Conservation (phyloP, 164 flowering plant genomes). For the Akebia trifoliata region DNA sequence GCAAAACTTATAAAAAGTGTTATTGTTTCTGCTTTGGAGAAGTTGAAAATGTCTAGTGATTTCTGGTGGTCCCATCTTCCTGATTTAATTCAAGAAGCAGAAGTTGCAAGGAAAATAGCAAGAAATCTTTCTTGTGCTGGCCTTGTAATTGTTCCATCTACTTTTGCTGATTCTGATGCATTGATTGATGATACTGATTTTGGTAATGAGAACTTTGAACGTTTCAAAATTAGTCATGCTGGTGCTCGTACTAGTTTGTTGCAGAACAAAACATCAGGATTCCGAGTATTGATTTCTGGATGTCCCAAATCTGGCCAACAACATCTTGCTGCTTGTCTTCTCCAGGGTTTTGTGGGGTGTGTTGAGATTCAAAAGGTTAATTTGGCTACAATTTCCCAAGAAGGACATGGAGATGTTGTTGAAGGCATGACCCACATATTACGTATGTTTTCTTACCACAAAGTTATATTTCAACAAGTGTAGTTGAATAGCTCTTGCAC, state of each 20-base stretch:
- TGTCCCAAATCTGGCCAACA: constrained; percentile 70
- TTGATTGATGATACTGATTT: constrained; percentile 24
- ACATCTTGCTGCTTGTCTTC: constrained; percentile 87
- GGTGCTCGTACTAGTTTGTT: constrained; percentile 22
- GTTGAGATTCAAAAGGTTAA: constrained; percentile 70
- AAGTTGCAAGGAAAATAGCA: constrained; percentile 49
- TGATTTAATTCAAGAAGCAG: constrained; percentile 47
- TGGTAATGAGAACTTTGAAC: constrained; percentile 18
- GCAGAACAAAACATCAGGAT: constrained; percentile 44
- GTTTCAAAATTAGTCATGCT: constrained; percentile 16
- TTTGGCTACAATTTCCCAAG: constrained; percentile 84
- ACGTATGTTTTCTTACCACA: constrained; percentile 40
- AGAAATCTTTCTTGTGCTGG: constrained; percentile 41
- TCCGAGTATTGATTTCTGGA: constrained; percentile 75
- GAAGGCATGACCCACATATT: constrained; percentile 67
- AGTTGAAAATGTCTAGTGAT: constrained; percentile 38
- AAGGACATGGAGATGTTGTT: constrained; percentile 77
- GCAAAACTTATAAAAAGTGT: constrained; percentile 42
- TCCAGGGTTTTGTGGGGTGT: constrained; percentile 74
- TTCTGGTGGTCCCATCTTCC: constrained; percentile 57
- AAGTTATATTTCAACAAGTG: not conserved
- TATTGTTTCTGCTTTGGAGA: constrained; percentile 46
- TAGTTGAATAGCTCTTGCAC: not conserved
- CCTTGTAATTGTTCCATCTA: constrained; percentile 34
- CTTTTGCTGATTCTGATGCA: constrained; percentile 25